Evolutionary conservation across 495 filamentous ascomycete species (phyloP).

Genomic region (Lophiostoma macrostomum): DNA sequence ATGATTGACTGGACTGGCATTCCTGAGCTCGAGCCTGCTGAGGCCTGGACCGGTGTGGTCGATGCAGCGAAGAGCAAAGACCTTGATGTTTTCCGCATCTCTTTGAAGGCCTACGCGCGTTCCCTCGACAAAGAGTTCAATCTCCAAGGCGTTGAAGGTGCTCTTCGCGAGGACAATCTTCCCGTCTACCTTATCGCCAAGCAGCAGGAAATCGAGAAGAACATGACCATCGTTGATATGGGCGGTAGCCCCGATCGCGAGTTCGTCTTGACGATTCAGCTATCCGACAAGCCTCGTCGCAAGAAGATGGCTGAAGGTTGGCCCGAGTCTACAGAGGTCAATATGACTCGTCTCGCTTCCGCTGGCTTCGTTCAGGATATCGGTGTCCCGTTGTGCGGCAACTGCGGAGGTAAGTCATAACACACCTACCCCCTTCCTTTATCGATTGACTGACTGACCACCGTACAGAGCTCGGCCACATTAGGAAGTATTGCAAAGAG

Average conservation of each 20-base stretch:
- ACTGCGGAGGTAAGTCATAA: constrained; percentile 64
- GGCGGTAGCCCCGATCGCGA: constrained; percentile 76
- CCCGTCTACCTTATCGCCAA: constrained; percentile 71
- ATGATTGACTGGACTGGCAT: constrained; percentile 63
- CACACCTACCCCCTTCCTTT: background rate
- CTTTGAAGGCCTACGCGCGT: constrained; percentile 70
- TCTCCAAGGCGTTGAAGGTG: constrained; percentile 68
- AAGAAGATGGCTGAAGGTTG: constrained; percentile 58
- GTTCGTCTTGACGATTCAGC: constrained; percentile 70
- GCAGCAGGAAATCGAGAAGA: constrained; percentile 55
- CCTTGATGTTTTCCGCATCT: constrained; percentile 69
- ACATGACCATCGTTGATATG: constrained; percentile 75
- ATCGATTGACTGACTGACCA: background rate
- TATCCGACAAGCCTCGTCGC: constrained; percentile 61
- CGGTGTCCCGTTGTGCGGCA: constrained; percentile 62
- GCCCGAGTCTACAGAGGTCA: constrained; percentile 65
- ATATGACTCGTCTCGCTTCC: constrained; percentile 67
- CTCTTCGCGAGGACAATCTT: constrained; percentile 64
- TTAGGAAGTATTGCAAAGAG: constrained; percentile 61
- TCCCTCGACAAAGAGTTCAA: constrained; percentile 61
- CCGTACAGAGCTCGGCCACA: constrained; percentile 70
- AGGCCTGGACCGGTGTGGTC: constrained; percentile 67
- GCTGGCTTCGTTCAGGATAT: constrained; percentile 69
- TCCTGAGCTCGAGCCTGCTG: constrained; percentile 56
- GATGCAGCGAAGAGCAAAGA: constrained; percentile 63